phyloP scores from a whole-genome alignment of 768 basidiomycete species.

The Lactarius hatsudake region DNA sequence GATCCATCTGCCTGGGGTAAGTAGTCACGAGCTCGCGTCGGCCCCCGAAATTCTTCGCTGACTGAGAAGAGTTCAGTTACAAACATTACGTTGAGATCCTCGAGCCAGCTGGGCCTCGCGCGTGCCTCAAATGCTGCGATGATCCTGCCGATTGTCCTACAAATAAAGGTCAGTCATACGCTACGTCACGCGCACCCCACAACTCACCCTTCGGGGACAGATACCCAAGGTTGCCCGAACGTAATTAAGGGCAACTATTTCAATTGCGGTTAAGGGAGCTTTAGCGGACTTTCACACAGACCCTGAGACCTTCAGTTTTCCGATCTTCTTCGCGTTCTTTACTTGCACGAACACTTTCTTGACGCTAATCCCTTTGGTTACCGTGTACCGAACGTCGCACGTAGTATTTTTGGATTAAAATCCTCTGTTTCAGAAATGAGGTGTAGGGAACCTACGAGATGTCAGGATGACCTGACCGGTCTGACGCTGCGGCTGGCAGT shows the following conservation, averaged over 20 bases:
- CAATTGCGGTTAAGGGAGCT: conserved; percentile 40
- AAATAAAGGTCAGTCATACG: conserved; percentile 40
- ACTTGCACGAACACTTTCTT: not conserved
- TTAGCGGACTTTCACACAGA: not conserved
- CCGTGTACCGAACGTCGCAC: not conserved
- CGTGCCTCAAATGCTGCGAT: conserved; percentile 59
- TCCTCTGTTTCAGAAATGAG: not conserved
- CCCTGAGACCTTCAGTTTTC: not conserved
- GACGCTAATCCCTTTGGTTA: not conserved
- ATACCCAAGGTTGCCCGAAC: conserved; percentile 49
- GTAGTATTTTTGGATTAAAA: not conserved
- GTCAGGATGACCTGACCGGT: not conserved
- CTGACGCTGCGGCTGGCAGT: not conserved
- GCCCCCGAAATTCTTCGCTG: not conserved
- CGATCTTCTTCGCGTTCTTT: not conserved
- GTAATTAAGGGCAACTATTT: conserved; percentile 57
- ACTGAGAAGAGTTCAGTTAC: conserved; percentile 36
- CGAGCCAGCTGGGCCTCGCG: conserved; percentile 49
- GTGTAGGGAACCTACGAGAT: too few relatives aligned
- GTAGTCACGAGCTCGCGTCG: conserved; percentile 22
- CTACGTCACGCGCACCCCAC: not conserved
- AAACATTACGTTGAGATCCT: conserved; percentile 60
- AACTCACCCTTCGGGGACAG: conserved; percentile 30
- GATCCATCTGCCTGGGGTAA: conserved; percentile 51
- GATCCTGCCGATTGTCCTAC: conserved; percentile 53